Percentiles rank a stretch among this genome's conserved stretches.
Evolutionary conservation across 495 filamentous ascomycete species (phyloP).

Genomic region (Trichoderma orchidacearum): DNA sequence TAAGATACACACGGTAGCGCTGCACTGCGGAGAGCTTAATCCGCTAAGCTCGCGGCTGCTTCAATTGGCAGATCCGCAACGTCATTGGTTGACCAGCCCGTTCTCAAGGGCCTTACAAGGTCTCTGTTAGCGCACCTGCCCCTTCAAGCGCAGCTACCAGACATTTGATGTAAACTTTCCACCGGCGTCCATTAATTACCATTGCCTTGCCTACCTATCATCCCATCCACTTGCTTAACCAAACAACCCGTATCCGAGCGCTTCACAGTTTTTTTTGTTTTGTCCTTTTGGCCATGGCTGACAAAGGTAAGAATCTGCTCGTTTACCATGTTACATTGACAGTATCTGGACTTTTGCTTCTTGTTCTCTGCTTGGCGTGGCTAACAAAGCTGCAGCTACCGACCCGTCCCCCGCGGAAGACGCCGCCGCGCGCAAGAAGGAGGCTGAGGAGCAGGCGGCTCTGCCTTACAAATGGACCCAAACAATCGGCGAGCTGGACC

Average conservation of each 20-base stretch:
- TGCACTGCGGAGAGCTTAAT: background rate
- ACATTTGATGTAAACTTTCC: no score
- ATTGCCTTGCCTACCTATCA: background rate
- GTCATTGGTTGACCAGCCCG: background rate
- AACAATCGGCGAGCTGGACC: conserved; percentile 82
- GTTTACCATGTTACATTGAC: background rate
- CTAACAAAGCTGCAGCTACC: background rate
- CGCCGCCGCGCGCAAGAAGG: conserved; percentile 58
- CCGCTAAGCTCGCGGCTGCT: background rate
- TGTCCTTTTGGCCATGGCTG: conserved; percentile 17
- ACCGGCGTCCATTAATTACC: background rate
- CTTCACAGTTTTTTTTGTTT: background rate
- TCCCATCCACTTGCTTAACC: background rate
- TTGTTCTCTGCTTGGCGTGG: background rate
- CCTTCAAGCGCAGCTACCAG: background rate
- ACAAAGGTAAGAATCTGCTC: conserved; percentile 11
- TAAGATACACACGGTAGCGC: no score
- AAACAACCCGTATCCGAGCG: background rate
- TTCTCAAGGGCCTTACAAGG: background rate
- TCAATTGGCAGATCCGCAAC: background rate
- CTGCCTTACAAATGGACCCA: conserved; percentile 98
- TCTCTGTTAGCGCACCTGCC: background rate
- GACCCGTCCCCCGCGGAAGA: conserved; percentile 47
- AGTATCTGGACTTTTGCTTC: background rate
- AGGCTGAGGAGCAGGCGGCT: conserved; percentile 75